Evolutionary conservation across 306 rosid genomes (phyloP), one percentile per base, ranked within the genome.

Genomic region (Fragaria iinumae): DNA sequence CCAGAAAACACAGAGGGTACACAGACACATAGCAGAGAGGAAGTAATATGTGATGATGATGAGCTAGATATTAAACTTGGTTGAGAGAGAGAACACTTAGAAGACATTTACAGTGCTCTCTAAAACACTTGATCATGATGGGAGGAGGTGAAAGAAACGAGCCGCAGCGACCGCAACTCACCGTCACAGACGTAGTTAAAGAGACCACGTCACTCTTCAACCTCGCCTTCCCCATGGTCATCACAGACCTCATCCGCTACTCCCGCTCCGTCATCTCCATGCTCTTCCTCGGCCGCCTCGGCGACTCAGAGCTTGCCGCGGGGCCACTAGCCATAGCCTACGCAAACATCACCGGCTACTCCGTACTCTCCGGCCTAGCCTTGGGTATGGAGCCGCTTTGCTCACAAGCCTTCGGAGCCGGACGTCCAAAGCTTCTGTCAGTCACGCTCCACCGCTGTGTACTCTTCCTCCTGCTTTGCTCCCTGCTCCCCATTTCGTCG

Each of bases 301-400:
- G 98, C 1, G 90, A 92, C 34, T 68, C 77, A 0, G 78, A 91
- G 29, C 96, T 95, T 0, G 97, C 97, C 7, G 91, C 90, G 0
- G 97, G 98, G 0, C 89, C 97, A 0, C 43, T 95, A 0, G 96
- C 97, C 75, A 92, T 95, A 36, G 98, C 98, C 25, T 92, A 89
- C 20, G 99, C 97, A 2, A 95, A 95, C 84, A 95, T 95, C 76
- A 95, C 91, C 0, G 96, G 96, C 14, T 92, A 95, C 72, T 95
- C 97, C 0, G 92, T 95, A 2, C 90, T 95, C 57, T 88, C 97
- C 0, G 99, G 99, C 1, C 73, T 95, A 0, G 88, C 99, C 44
- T 71, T 92, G 0, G 99, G 99, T 2, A 92, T 95, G 99, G 97
- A 92, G 72, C 97, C 99, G 0, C 92, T 95, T 2, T 95, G 99